These are phyloP conservation scores for Penicillium manginii DNA, from an alignment of 495 filamentous ascomycete species.

Conservation along the genomic window DNA sequence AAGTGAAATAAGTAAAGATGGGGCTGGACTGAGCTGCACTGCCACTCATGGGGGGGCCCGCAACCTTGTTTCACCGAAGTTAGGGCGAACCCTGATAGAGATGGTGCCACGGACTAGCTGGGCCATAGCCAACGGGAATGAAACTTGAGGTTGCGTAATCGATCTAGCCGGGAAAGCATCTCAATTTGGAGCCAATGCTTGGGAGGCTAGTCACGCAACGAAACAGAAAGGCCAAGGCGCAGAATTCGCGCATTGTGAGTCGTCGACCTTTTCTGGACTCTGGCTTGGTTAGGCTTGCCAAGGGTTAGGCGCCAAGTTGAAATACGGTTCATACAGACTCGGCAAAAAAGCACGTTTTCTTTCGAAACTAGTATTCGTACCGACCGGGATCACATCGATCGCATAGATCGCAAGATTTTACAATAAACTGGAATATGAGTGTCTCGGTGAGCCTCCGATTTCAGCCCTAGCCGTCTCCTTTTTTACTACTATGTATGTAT, in stretches of 20 bases:
- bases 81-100: neutral
- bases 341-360: conserved; percentile 3
- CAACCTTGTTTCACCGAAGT: conserved; percentile 5
- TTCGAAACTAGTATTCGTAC: neutral
- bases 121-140: conserved; percentile 1
- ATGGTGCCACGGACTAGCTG: conserved; percentile 1
- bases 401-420: too few species aligned
- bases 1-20: conserved; percentile 1
- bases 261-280: neutral
- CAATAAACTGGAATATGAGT: too few species aligned
- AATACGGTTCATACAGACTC: neutral
- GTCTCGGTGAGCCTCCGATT: too few species aligned
- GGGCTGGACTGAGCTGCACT: conserved; percentile 1
- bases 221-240: neutral
- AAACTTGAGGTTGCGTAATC: conserved; percentile 2
- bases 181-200: neutral
- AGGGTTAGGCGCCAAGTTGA: neutral
- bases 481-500: too few species aligned
- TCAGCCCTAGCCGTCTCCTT: conserved; percentile 2
- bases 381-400: too few species aligned
- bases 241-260: neutral
- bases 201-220: neutral
- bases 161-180: neutral
- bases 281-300: neutral
- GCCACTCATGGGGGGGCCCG: neutral